phyloP scores from a whole-genome alignment of 2,329 filamentous ascomycete genomes.

The Cladosporium phlei region DNA sequence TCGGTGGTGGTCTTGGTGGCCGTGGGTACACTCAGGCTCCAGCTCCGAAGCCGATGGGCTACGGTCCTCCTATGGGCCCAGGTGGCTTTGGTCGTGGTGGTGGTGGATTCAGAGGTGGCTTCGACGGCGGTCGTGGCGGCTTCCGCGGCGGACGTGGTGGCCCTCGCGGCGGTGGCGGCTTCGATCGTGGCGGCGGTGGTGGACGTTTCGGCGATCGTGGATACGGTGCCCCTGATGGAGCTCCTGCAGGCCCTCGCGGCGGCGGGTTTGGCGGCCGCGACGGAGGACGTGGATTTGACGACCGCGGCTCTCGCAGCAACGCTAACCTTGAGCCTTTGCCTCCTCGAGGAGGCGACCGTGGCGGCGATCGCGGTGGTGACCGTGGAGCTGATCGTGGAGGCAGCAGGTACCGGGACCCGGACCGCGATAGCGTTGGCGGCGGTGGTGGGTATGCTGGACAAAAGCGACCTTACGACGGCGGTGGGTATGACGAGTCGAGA shows the following conservation, averaged over 20 bases:
- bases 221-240: conserved; percentile 38
- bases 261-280: conserved; percentile 30
- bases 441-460: conserved; percentile 5
- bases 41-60: conserved; percentile 59
- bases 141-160: conserved; percentile 46
- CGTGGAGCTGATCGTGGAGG: conserved; percentile 33
- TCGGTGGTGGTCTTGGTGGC: conserved; percentile 87
- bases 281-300: conserved; percentile 30
- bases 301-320: conserved; percentile 52
- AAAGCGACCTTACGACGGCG: conserved; percentile 52
- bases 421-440: conserved; percentile 35
- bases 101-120: conserved; percentile 53
- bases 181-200: conserved; percentile 20
- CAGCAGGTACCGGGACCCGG: conserved; percentile 43
- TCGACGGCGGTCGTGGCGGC: conserved; percentile 43
- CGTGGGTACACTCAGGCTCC: conserved; percentile 85
- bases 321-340: conserved; percentile 83
- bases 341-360: conserved; percentile 55
- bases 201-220: conserved; percentile 40
- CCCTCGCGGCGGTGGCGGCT: conserved; percentile 35
- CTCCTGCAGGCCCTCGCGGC: conserved; percentile 46
- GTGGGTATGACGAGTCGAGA: conserved; percentile 68
- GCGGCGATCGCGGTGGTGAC: conserved; percentile 42
- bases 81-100: conserved; percentile 46
- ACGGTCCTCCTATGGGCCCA: conserved; percentile 52